These are phyloP conservation scores for Ceratocystis harringtonii DNA, from an alignment of 2,329 filamentous ascomycete species.

Conservation along the genomic window DNA sequence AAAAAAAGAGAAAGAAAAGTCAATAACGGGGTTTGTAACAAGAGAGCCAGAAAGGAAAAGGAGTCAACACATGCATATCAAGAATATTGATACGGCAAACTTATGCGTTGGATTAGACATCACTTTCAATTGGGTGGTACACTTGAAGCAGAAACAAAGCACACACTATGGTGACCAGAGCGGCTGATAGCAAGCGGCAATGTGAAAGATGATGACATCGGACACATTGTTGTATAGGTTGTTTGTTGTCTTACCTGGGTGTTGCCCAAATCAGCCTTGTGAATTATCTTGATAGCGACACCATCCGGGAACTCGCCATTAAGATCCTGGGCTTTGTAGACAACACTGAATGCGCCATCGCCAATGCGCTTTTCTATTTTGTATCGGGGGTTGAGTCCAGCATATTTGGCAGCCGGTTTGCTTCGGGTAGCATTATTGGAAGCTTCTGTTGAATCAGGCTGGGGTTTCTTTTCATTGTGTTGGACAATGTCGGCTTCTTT, in stretches of 20 bases:
- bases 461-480: slow-evolving; percentile 10
- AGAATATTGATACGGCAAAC: background rate
- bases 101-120: background rate
- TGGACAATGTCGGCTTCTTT: slow-evolving; percentile 10
- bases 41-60: background rate
- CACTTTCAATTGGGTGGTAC: background rate
- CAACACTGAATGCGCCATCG: slow-evolving; percentile 96
- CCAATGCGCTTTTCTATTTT: slow-evolving; percentile 60
- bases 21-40: slow-evolving; percentile 3
- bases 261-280: slow-evolving; percentile 98
- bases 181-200: slow-evolving; percentile 16
- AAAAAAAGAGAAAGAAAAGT: slow-evolving; percentile 19
- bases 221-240: background rate
- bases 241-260: slow-evolving; percentile 66
- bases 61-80: background rate
- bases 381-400: slow-evolving; percentile 47
- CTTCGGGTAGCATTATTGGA: background rate
- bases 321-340: slow-evolving; percentile 73
- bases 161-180: background rate
- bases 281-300: slow-evolving; percentile 94
- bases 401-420: slow-evolving; percentile 21
- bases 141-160: background rate
- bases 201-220: slow-evolving; percentile 19
- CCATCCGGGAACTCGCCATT: slow-evolving; percentile 53
- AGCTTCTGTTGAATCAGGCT: background rate